Conservation (phyloP, 805 yeast genomes). For the Priceomyces melissophilus region DNA sequence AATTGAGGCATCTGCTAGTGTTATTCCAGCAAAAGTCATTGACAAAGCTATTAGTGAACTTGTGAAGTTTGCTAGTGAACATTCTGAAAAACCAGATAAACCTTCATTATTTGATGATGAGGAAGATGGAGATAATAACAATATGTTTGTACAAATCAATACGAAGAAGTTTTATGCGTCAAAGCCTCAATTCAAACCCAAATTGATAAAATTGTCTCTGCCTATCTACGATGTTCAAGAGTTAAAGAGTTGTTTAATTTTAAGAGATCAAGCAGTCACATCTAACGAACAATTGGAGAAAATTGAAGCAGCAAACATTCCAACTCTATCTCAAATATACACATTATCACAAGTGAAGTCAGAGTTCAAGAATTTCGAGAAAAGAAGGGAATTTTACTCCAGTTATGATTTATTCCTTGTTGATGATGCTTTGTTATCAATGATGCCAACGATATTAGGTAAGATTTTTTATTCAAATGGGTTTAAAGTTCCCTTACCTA, state of each 20-base stretch:
- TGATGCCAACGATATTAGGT: conserved; percentile 82
- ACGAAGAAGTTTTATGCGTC: conserved; percentile 62
- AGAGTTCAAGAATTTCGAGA: conserved; percentile 83
- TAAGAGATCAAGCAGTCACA: conserved; percentile 57
- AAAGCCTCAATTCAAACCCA: conserved; percentile 58
- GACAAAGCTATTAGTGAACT: conserved; percentile 63
- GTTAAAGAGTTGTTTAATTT: conserved; percentile 59
- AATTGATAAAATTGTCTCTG: conserved; percentile 44
- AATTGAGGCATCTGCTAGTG: conserved; percentile 7
- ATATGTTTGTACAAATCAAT: conserved; percentile 58
- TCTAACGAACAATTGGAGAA: conserved; percentile 40
- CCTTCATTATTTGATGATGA: conserved; percentile 49
- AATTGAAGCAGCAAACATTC: conserved; percentile 46
- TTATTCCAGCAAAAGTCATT: conserved; percentile 21
- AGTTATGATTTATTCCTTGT: conserved; percentile 76
- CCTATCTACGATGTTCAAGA: conserved; percentile 40
- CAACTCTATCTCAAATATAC: conserved; percentile 52
- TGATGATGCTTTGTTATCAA: conserved; percentile 77
- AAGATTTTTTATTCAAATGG: conserved; percentile 62
- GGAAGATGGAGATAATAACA: conserved; percentile 51
- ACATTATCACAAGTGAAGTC: conserved; percentile 76
- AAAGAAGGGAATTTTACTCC: conserved; percentile 68
- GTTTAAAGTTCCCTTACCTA: conserved; percentile 54
- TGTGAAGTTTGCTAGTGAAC: conserved; percentile 49
- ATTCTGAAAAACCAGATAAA: conserved; percentile 28